phyloP scores from a whole-genome alignment of 805 yeast species.

The Ogataea populi-albae region DNA sequence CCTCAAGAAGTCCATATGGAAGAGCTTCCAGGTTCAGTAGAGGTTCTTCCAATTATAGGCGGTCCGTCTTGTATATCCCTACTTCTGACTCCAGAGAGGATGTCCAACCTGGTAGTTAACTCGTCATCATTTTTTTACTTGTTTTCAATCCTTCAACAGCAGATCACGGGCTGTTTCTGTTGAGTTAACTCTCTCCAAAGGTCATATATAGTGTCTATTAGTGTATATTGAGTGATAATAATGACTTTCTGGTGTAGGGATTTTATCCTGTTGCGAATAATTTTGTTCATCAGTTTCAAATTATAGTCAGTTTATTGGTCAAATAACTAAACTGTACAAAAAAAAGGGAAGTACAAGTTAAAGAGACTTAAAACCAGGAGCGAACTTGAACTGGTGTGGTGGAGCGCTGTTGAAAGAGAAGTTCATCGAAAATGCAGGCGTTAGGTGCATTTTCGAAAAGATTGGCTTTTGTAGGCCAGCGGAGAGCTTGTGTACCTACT shows the following conservation, averaged over 20 bases:
- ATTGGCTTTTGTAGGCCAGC: background rate
- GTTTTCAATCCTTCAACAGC: background rate
- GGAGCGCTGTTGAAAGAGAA: conserved; percentile 1
- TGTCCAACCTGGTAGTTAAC: too few species aligned
- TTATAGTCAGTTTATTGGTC: conserved; percentile 3
- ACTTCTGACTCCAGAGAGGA: background rate
- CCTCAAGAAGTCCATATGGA: conserved; percentile 21
- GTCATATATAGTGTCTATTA: too few species aligned
- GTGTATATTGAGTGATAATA: too few species aligned
- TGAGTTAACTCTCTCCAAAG: too few species aligned
- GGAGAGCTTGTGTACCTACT: background rate
- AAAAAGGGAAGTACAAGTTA: background rate
- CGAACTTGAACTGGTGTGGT: conserved; percentile 1
- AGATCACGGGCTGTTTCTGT: too few species aligned
- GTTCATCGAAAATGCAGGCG: background rate
- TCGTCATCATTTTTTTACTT: too few species aligned
- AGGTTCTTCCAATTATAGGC: conserved; percentile 13
- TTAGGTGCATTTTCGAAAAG: conserved; percentile 2
- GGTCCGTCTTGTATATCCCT: conserved; percentile 8
- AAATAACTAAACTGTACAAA: background rate
- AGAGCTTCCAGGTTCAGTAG: conserved; percentile 20
- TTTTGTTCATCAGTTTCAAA: too few species aligned
- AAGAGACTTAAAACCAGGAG: background rate
- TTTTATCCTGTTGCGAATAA: too few species aligned
- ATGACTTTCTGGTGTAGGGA: too few species aligned